A percentile compares a stretch with the other conserved stretches of the same genome.
Evolutionary conservation across 1,139 yeast genomes (phyloP).

Genomic region (Candida sp.): DNA sequence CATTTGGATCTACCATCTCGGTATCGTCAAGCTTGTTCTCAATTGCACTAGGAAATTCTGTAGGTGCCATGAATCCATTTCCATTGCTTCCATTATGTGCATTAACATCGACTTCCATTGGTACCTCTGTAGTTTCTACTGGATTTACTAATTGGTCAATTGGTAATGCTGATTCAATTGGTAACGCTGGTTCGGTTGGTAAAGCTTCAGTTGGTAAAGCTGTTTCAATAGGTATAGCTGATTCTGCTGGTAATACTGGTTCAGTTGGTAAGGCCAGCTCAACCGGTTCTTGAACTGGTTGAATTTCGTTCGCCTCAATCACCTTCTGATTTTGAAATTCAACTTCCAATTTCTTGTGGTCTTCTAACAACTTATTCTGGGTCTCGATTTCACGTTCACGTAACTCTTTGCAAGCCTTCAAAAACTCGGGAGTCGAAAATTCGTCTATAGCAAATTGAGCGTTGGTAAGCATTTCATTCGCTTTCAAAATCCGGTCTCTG

Average conservation of each 20-base stretch:
- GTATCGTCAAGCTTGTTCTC: neutral
- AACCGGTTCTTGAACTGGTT: conserved; percentile 7
- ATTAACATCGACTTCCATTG: neutral
- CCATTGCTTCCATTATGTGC: neutral
- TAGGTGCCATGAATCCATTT: too few relatives aligned
- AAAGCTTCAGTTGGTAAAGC: neutral
- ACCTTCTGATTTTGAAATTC: conserved; percentile 21
- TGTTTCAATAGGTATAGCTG: neutral
- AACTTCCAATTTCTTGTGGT: conserved; percentile 26
- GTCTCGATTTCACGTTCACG: conserved; percentile 64
- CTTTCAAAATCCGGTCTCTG: conserved; percentile 80
- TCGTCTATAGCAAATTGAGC: conserved; percentile 97
- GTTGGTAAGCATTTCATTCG: conserved; percentile 95
- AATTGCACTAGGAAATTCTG: neutral
- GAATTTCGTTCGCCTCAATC: conserved; percentile 10
- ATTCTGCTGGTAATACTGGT: neutral
- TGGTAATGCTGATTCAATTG: neutral
- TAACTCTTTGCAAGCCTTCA: conserved; percentile 73
- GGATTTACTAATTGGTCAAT: too few relatives aligned
- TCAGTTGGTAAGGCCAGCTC: neutral
- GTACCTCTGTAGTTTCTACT: neutral
- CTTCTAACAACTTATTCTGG: conserved; percentile 44
- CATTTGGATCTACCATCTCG: neutral
- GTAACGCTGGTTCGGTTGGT: neutral
- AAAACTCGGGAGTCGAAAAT: conserved; percentile 68